Percentiles rank a stretch among this genome's conserved stretches.
These are phyloP conservation scores for Chrysosporium keratinophilum DNA, from an alignment of 2,329 filamentous ascomycete species.

Conservation along the genomic window DNA sequence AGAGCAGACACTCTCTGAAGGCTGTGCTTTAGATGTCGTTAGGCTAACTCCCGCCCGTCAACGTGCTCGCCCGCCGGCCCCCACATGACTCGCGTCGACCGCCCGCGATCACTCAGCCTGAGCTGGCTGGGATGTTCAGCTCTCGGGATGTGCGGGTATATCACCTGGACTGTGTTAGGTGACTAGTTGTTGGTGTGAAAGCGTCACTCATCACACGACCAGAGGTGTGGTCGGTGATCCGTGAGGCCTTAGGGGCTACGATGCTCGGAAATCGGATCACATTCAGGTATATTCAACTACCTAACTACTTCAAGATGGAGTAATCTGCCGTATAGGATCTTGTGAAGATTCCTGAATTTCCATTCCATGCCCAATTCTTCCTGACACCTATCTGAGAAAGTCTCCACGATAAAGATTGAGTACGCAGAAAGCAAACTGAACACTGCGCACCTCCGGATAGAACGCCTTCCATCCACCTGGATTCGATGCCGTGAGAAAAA, in stretches of 20 bases:
- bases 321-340: too few relatives aligned
- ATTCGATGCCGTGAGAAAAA: neutral
- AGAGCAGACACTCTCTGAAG: too few relatives aligned
- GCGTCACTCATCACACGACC: too few relatives aligned
- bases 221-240: too few relatives aligned
- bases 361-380: neutral
- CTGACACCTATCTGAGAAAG: neutral
- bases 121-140: neutral
- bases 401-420: neutral
- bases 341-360: too few relatives aligned
- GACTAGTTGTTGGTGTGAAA: too few relatives aligned
- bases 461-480: neutral
- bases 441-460: neutral
- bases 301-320: too few relatives aligned
- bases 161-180: too few relatives aligned
- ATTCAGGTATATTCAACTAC: too few relatives aligned
- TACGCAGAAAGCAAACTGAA: neutral
- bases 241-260: too few relatives aligned
- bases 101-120: neutral
- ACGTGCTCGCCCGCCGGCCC: neutral
- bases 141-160: too few relatives aligned
- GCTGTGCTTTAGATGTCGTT: neutral
- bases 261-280: too few relatives aligned
- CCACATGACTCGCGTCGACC: constrained; percentile 1
- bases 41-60: neutral